Evolutionary conservation across 257 asterid species (phyloP).

Genomic region (Schizonepeta tenuifolia): DNA sequence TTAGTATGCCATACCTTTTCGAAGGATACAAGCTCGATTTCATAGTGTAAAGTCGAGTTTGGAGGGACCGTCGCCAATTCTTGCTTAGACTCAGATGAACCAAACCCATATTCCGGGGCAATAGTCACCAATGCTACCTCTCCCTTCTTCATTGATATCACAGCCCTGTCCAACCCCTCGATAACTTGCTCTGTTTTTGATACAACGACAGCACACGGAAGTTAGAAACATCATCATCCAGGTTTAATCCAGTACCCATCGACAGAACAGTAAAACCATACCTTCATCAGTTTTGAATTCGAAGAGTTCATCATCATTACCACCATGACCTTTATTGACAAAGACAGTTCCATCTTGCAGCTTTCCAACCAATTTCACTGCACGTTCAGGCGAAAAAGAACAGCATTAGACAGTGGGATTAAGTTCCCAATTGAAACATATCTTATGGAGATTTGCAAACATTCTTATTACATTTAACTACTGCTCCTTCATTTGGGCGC

Average conservation of each 20-base stretch:
- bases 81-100: slow-evolving; percentile 54
- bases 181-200: slow-evolving; percentile 61
- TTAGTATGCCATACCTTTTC: slow-evolving; percentile 42
- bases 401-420: background rate
- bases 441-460: background rate
- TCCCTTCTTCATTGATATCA: slow-evolving; percentile 65
- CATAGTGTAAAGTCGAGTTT: slow-evolving; percentile 63
- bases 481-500: slow-evolving; percentile 69
- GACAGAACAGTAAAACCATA: slow-evolving; percentile 4
- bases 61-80: slow-evolving; percentile 68
- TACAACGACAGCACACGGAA: background rate
- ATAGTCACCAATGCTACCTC: slow-evolving; percentile 56
- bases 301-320: slow-evolving; percentile 54
- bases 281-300: slow-evolving; percentile 81
- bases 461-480: slow-evolving; percentile 56
- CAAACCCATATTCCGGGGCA: slow-evolving; percentile 73
- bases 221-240: background rate
- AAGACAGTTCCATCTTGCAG: slow-evolving; percentile 68
- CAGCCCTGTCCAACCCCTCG: slow-evolving; percentile 72
- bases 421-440: background rate
- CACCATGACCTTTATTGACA: slow-evolving; percentile 52
- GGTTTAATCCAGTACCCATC: background rate
- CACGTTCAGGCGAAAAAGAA: background rate
- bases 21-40: slow-evolving; percentile 65
- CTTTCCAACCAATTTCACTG: slow-evolving; percentile 73